phyloP scores from a whole-genome alignment of 768 basidiomycete species.

The Serendipita sp. region DNA sequence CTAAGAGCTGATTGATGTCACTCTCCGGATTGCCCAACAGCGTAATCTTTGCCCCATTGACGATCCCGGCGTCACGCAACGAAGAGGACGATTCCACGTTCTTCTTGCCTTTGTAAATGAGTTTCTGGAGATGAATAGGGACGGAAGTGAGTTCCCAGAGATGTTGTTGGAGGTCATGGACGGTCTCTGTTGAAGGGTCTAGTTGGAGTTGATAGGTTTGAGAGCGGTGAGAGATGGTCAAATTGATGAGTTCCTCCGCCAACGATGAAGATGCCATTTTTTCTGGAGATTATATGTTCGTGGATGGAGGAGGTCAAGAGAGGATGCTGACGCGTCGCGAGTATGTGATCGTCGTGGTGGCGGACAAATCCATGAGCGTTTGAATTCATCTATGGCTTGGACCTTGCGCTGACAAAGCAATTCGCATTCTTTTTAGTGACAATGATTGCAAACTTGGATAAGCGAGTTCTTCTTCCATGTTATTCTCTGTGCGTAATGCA shows the following conservation, averaged over 20 bases:
- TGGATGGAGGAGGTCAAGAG: too few species aligned
- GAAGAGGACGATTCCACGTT: slow-evolving; percentile 20
- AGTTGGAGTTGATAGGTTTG: slow-evolving; percentile 30
- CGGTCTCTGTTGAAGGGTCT: slow-evolving; percentile 28
- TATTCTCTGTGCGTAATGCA: neutral
- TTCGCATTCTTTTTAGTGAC: neutral
- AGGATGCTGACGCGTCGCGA: too few species aligned
- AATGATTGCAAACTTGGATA: slow-evolving; percentile 4
- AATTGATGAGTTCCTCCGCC: neutral
- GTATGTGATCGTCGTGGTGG: too few species aligned
- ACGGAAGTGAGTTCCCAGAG: slow-evolving; percentile 53
- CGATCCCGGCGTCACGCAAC: slow-evolving; percentile 37
- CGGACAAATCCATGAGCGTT: too few species aligned
- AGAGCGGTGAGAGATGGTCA: slow-evolving; percentile 10
- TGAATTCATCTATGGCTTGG: neutral
- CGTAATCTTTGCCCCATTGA: slow-evolving; percentile 49
- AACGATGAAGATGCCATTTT: too few species aligned
- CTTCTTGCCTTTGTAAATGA: slow-evolving; percentile 57
- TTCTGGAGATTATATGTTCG: too few species aligned
- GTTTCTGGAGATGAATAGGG: slow-evolving; percentile 50
- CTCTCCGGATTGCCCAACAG: slow-evolving; percentile 49
- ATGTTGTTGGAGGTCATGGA: slow-evolving; percentile 34
- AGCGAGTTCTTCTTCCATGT: neutral
- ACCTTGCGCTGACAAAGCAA: slow-evolving; percentile 3
- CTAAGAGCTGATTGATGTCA: slow-evolving; percentile 40